Evolutionary conservation across 1,284 basidiomycete species (phyloP).

Genomic region (Cryptococcus sp.): DNA sequence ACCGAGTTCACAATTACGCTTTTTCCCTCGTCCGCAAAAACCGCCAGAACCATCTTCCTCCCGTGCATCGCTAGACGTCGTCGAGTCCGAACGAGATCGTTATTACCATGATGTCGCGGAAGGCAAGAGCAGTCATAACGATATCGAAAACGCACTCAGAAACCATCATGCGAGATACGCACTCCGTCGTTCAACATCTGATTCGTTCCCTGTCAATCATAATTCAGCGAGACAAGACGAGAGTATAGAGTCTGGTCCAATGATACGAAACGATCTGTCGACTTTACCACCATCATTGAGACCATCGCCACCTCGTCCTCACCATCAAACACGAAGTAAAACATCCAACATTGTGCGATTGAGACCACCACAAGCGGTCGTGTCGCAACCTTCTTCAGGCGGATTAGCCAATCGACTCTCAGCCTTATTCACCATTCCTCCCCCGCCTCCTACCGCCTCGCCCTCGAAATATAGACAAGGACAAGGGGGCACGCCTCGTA

Average conservation of each 20-base stretch:
- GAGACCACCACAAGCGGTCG: conserved; percentile 23
- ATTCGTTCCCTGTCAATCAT: background rate
- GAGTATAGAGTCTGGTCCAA: conserved; percentile 11
- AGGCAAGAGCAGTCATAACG: background rate
- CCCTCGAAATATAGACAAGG: background rate
- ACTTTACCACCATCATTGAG: conserved; percentile 29
- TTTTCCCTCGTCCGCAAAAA: conserved; percentile 44
- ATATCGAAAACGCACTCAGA: conserved; percentile 11
- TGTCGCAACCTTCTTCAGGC: conserved; percentile 5
- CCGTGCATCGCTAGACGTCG: conserved; percentile 20
- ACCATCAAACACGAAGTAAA: background rate
- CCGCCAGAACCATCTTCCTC: conserved; percentile 17
- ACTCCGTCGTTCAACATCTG: background rate
- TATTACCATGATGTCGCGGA: conserved; percentile 1
- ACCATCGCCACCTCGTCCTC: conserved; percentile 6
- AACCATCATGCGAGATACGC: background rate
- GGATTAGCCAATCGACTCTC: conserved; percentile 23
- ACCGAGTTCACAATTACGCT: conserved; percentile 48
- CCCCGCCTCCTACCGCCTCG: conserved; percentile 18
- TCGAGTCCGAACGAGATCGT: background rate
- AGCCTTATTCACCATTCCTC: conserved; percentile 30
- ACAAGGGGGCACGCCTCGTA: background rate
- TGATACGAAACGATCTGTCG: conserved; percentile 28
- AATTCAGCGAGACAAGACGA: background rate
- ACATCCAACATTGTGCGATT: conserved; percentile 25